Conservation (phyloP, 1,139 yeast species). For the Tardiomyces blankii region DNA sequence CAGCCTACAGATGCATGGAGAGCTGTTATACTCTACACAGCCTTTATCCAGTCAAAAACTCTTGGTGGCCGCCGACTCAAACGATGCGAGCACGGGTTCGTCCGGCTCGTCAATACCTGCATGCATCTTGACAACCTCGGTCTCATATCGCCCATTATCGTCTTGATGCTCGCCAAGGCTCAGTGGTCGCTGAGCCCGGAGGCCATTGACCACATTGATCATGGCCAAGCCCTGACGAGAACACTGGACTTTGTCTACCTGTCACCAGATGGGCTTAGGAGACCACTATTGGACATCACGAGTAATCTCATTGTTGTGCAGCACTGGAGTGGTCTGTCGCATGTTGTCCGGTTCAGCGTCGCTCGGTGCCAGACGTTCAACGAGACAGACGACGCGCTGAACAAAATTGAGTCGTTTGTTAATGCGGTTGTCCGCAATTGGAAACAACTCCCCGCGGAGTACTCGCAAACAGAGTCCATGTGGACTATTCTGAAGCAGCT, state of each 20-base stretch:
- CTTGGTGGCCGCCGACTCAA: not conserved
- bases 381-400: conserved; percentile 2
- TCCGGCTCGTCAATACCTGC: not conserved
- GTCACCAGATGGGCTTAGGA: conserved; percentile 1
- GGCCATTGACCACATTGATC: conserved; percentile 3
- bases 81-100: not conserved
- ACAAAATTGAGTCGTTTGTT: conserved; percentile 4
- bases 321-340: conserved; percentile 3
- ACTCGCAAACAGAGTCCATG: conserved; percentile 4
- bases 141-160: conserved; percentile 5
- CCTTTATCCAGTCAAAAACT: not conserved
- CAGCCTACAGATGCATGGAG: conserved; percentile 7
- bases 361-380: conserved; percentile 5
- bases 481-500: conserved; percentile 32
- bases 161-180: conserved; percentile 7
- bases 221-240: conserved; percentile 1
- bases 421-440: conserved; percentile 5
- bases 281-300: not conserved
- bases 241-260: conserved; percentile 4
- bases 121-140: conserved; percentile 1
- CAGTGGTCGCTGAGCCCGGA: conserved; percentile 7
- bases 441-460: not conserved
- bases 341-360: conserved; percentile 10
- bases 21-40: not conserved
- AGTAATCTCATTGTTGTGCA: not conserved